Conservation (phyloP, 2,329 filamentous ascomycete species). For the Cercospora sp. region DNA sequence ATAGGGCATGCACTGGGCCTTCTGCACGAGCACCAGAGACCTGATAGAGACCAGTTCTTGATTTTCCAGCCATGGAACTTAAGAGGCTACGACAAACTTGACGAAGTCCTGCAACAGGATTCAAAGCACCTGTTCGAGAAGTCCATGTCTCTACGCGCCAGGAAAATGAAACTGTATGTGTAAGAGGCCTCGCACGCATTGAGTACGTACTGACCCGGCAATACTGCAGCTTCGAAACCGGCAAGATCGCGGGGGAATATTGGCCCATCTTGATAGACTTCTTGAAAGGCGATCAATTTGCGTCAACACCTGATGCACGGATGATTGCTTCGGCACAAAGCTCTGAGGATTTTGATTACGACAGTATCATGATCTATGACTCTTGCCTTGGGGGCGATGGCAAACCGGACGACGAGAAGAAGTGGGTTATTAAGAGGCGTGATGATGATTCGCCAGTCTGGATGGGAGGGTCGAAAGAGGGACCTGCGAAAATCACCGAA, state of each 20-base stretch:
- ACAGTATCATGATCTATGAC: constrained; percentile 14
- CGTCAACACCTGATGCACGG: neutral
- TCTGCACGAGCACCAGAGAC: constrained; percentile 24
- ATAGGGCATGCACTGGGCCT: constrained; percentile 26
- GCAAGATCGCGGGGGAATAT: neutral
- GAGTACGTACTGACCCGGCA: neutral
- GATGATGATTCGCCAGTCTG: neutral
- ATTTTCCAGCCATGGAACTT: constrained; percentile 14
- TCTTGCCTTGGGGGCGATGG: neutral
- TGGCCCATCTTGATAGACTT: neutral
- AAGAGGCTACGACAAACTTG: constrained; percentile 11
- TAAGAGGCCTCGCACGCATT: neutral
- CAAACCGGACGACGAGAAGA: neutral
- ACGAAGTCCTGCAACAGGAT: constrained; percentile 3
- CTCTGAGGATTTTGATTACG: constrained; percentile 8
- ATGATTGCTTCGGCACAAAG: neutral
- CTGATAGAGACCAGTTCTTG: constrained; percentile 22
- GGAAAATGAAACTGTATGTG: neutral
- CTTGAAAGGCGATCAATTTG: neutral
- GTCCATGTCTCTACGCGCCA: neutral
- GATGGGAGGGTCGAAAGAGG: neutral
- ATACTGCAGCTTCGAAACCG: neutral
- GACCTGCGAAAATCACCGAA: constrained; percentile 1
- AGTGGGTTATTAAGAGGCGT: neutral
- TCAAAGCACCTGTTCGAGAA: constrained; percentile 8